These are phyloP conservation scores for Heteromeles arbutifolia DNA, from an alignment of 306 rosid genomes.

Conservation along the genomic window DNA sequence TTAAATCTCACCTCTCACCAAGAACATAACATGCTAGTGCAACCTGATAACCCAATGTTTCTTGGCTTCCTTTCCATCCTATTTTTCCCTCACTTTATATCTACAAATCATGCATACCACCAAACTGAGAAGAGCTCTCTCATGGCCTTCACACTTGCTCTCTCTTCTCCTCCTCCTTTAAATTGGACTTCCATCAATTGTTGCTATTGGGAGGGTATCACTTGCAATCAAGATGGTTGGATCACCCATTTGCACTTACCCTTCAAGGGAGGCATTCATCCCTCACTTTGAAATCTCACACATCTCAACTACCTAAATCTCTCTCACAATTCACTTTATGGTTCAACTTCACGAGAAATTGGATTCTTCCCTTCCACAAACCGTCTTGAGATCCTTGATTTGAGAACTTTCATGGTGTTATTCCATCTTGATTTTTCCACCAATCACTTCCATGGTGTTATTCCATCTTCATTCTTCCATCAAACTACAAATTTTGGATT, in stretches of 20 bases:
- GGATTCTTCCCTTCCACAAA: not conserved
- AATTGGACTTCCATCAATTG: not conserved
- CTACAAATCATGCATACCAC: not conserved
- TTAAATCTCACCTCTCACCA: not conserved
- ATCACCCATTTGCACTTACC: not conserved
- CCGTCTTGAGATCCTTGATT: not conserved
- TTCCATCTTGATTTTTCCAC: not conserved
- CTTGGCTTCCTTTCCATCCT: not conserved
- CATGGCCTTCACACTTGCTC: not conserved
- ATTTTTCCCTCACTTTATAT: not conserved
- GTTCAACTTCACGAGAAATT: not conserved
- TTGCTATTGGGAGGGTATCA: not conserved
- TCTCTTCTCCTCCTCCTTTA: not conserved
- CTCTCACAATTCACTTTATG: too few relatives aligned
- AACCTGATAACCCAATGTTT: not conserved
- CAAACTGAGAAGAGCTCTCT: not conserved
- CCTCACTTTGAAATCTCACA: not conserved
- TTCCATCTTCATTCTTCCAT: not conserved
- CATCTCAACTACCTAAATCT: not conserved
- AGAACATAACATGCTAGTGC: not conserved
- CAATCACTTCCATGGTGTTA: not conserved
- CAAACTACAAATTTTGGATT: not conserved
- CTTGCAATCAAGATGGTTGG: not conserved
- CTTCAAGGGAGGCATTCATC: not conserved
- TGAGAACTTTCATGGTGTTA: not conserved